These are phyloP conservation scores for Wickerhamiella vanderwaltii DNA, from an alignment of 805 yeast genomes.

Conservation along the genomic window DNA sequence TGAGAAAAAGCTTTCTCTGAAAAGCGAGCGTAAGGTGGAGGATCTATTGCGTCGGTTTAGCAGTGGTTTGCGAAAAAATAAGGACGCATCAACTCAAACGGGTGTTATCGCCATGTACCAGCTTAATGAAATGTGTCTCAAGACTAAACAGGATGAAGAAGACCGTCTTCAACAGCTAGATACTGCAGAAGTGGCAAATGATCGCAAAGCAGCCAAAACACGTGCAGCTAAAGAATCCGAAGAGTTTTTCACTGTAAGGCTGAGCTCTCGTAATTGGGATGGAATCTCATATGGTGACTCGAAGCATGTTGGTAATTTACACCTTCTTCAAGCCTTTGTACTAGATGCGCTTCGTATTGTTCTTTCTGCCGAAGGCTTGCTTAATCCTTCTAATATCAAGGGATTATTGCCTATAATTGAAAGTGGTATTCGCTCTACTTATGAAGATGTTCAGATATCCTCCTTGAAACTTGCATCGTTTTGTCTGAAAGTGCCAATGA, in stretches of 20 bases:
- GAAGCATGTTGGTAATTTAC: conserved; percentile 45
- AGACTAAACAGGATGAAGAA: not conserved
- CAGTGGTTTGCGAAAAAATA: conserved; percentile 65
- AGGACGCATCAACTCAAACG: conserved; percentile 42
- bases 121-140: conserved; percentile 33
- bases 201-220: not conserved
- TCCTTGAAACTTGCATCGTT: conserved; percentile 51
- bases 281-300: conserved; percentile 32
- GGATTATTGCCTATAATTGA: conserved; percentile 69
- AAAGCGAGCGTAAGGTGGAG: conserved; percentile 60
- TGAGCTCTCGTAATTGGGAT: conserved; percentile 42
- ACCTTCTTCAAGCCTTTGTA: conserved; percentile 60
- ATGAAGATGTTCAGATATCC: conserved; percentile 66
- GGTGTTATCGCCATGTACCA: conserved; percentile 64
- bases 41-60: conserved; percentile 68
- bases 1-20: conserved; percentile 51
- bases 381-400: conserved; percentile 46
- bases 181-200: not conserved
- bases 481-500: conserved; percentile 51
- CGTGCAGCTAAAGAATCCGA: conserved; percentile 32
- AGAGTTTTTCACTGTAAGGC: conserved; percentile 62
- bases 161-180: conserved; percentile 16
- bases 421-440: conserved; percentile 46
- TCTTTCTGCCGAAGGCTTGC: conserved; percentile 45
- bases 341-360: conserved; percentile 66